A percentile compares a stretch with the other conserved stretches of the same genome.
phyloP scores from a whole-genome alignment of 1,284 basidiomycete species.

The Cutaneotrichosporon mucoides region DNA sequence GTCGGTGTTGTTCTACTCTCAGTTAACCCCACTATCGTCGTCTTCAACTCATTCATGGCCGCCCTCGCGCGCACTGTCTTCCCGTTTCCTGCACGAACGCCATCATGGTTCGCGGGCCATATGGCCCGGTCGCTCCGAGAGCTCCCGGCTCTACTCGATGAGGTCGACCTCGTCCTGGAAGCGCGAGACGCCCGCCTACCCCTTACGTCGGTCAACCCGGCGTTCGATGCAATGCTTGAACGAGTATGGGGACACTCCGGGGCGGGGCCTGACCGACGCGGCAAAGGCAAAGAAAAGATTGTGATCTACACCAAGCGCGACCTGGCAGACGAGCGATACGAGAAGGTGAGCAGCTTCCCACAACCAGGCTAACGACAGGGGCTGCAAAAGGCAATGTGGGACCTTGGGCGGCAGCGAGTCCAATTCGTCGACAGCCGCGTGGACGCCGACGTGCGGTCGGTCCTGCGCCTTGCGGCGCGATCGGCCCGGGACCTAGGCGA shows the following conservation, averaged over 20 bases:
- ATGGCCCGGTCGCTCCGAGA: constrained; percentile 83
- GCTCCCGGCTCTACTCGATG: constrained; percentile 69
- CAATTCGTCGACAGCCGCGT: constrained; percentile 54
- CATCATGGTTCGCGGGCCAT: constrained; percentile 96
- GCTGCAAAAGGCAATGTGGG: constrained; percentile 48
- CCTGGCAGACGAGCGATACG: constrained; percentile 76
- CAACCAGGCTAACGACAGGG: constrained; percentile 38
- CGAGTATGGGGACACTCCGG: constrained; percentile 33
- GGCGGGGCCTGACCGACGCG: constrained; percentile 32
- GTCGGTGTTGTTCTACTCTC: too few species aligned
- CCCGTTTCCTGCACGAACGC: constrained; percentile 54
- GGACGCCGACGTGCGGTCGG: constrained; percentile 50
- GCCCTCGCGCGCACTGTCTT: constrained; percentile 32
- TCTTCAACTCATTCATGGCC: not conserved
- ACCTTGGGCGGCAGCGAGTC: constrained; percentile 50
- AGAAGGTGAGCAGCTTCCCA: constrained; percentile 60
- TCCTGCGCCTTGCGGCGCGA: constrained; percentile 50
- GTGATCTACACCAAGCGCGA: constrained; percentile 93
- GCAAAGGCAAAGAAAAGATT: constrained; percentile 62
- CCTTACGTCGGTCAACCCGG: constrained; percentile 86
- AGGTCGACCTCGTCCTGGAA: constrained; percentile 89
- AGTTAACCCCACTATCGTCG: too few species aligned
- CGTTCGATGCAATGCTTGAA: constrained; percentile 63
- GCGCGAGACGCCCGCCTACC: constrained; percentile 89
- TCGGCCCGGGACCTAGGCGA: constrained; percentile 10